A percentile compares a stretch with the other conserved stretches of the same genome.
Evolutionary conservation across 2,329 filamentous ascomycete species (phyloP).

Genomic region (Coniochaeta sp.): DNA sequence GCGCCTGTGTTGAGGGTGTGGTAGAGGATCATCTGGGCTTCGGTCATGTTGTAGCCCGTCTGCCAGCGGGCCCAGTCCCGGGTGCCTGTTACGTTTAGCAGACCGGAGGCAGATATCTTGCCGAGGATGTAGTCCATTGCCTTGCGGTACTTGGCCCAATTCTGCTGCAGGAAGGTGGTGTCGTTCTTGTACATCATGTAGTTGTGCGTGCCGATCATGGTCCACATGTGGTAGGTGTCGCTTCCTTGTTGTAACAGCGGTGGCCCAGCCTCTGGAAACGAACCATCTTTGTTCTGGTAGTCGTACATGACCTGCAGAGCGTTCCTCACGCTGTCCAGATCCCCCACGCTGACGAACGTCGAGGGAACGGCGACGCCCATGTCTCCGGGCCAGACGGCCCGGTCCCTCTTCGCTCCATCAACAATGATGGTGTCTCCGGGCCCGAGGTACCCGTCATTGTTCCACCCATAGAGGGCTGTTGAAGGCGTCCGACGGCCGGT

Average conservation of each 20-base stretch:
- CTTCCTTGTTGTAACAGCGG: slow-evolving; percentile 28
- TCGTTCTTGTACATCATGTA: slow-evolving; percentile 47
- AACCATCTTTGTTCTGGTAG: slow-evolving; percentile 29
- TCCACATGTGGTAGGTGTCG: slow-evolving; percentile 27
- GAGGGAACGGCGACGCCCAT: slow-evolving; percentile 45
- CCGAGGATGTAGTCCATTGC: slow-evolving; percentile 20
- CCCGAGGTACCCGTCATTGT: slow-evolving; percentile 23
- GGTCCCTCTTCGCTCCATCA: slow-evolving; percentile 49
- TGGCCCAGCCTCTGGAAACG: slow-evolving; percentile 40
- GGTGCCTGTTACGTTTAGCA: slow-evolving; percentile 40
- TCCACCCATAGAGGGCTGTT: slow-evolving; percentile 32
- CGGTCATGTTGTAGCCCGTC: slow-evolving; percentile 35
- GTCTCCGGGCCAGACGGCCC: slow-evolving; percentile 50
- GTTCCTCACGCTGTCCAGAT: slow-evolving; percentile 36
- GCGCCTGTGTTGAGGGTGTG: slow-evolving; percentile 46
- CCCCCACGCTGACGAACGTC: slow-evolving; percentile 40
- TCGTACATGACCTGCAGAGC: slow-evolving; percentile 34
- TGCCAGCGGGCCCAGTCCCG: slow-evolving; percentile 44
- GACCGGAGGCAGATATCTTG: slow-evolving; percentile 21
- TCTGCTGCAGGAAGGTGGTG: slow-evolving; percentile 21
- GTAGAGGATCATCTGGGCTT: slow-evolving; percentile 40
- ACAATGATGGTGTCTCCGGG: slow-evolving; percentile 23
- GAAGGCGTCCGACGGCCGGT: slow-evolving; percentile 20
- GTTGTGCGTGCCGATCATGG: slow-evolving; percentile 47
- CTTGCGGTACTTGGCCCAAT: slow-evolving; percentile 23